phyloP scores from a whole-genome alignment of 371 early-diverging fungal genomes.

The Zychaea mexicana region DNA sequence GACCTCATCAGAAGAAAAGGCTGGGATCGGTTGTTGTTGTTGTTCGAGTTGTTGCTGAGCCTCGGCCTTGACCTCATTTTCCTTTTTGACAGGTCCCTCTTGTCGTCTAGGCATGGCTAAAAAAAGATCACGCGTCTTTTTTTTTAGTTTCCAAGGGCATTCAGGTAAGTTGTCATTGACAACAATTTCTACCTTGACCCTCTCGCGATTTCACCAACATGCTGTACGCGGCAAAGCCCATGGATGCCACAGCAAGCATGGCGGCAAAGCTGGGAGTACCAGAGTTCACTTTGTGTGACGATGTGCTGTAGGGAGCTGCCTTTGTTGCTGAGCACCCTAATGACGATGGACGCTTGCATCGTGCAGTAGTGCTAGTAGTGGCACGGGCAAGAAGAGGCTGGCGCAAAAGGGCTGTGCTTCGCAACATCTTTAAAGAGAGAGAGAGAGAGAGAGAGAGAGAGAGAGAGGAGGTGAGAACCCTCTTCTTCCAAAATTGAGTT shows the following conservation, averaged over 20 bases:
- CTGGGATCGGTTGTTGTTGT: conserved; percentile 4
- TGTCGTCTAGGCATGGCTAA: background rate
- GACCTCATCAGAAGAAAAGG: conserved; percentile 38
- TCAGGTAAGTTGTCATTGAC: too few relatives aligned
- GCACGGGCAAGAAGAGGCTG: conserved; percentile 4
- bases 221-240: conserved; percentile 54
- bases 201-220: conserved; percentile 46
- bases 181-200: conserved; percentile 54
- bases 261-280: conserved; percentile 45
- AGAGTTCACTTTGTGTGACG: conserved; percentile 2
- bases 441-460: background rate
- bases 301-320: too few relatives aligned
- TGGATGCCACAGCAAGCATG: conserved; percentile 55
- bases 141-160: too few relatives aligned
- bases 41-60: background rate
- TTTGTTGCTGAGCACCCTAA: too few relatives aligned
- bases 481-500: background rate
- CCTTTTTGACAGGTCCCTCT: background rate
- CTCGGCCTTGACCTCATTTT: too few relatives aligned
- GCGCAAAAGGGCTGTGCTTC: conserved; percentile 1
- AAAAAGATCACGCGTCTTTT: background rate
- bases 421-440: background rate
- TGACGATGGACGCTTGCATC: background rate
- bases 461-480: background rate
- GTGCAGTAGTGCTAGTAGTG: background rate